Conservation (phyloP, 495 filamentous ascomycete genomes). For the Aspergillus heteromorphus region DNA sequence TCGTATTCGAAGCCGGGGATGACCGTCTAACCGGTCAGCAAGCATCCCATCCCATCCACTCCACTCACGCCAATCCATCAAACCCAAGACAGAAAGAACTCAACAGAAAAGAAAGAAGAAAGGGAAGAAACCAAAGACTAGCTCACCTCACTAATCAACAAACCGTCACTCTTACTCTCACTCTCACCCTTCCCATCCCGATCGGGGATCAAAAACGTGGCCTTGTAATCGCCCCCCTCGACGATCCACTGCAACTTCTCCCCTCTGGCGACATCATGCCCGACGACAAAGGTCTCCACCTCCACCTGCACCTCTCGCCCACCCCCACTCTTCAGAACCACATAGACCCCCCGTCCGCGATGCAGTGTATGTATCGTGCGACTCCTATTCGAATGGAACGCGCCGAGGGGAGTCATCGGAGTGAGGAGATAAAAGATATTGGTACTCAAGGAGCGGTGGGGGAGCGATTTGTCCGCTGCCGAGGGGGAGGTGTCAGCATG, state of each 20-base stretch:
- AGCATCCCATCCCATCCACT: background rate
- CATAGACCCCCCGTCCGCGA: constrained; percentile 53
- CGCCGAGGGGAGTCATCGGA: constrained; percentile 22
- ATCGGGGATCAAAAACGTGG: constrained; percentile 50
- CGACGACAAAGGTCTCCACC: constrained; percentile 60
- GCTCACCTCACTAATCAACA: constrained; percentile 54
- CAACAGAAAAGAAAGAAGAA: background rate
- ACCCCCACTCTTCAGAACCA: constrained; percentile 44
- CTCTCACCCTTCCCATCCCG: constrained; percentile 22
- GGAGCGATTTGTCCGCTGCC: background rate
- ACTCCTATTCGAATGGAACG: constrained; percentile 54
- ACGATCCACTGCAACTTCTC: constrained; percentile 65
- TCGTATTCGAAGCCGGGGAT: background rate
- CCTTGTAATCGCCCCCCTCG: constrained; percentile 60
- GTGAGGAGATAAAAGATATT: constrained; percentile 24
- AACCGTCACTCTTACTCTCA: constrained; percentile 27
- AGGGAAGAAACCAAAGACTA: background rate
- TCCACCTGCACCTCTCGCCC: constrained; percentile 24
- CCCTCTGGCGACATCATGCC: constrained; percentile 46
- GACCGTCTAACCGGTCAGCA: background rate
- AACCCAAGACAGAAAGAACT: background rate
- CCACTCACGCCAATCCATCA: background rate
- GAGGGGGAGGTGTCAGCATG: no score
- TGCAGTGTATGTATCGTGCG: constrained; percentile 58
- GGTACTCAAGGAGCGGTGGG: constrained; percentile 35